Percentiles rank a stretch among this genome's conserved stretches.
Evolutionary conservation across 768 basidiomycete species (phyloP).

Genomic region (Termitomyces sp.): DNA sequence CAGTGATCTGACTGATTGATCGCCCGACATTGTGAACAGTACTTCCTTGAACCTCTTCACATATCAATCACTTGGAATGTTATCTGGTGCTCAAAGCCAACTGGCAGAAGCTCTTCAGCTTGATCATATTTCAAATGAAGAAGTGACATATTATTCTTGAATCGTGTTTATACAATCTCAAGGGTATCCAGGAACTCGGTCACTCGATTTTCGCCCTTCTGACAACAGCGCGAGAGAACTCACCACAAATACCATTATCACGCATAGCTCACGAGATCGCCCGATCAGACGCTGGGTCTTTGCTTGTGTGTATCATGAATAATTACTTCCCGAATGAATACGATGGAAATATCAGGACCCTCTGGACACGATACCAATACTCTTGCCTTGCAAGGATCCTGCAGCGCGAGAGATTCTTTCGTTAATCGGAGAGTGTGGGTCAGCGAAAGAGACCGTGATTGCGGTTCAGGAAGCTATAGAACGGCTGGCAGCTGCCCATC

Average conservation of each 20-base stretch:
- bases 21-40: too few relatives aligned
- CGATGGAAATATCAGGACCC: constrained; percentile 36
- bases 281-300: constrained; percentile 21
- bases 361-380: constrained; percentile 38
- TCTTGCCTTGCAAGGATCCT: constrained; percentile 37
- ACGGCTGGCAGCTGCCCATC: constrained; percentile 27
- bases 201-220: constrained; percentile 31
- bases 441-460: constrained; percentile 47
- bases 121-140: constrained; percentile 11
- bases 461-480: constrained; percentile 46
- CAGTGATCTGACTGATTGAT: neutral
- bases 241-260: constrained; percentile 26
- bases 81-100: constrained; percentile 5
- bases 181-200: constrained; percentile 8
- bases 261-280: constrained; percentile 31
- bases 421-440: constrained; percentile 38
- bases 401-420: constrained; percentile 38
- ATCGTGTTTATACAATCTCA: neutral
- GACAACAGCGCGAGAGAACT: constrained; percentile 27
- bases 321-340: neutral
- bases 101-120: constrained; percentile 9
- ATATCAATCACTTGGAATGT: constrained; percentile 2
- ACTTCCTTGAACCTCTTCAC: neutral
- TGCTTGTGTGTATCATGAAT: constrained; percentile 19
- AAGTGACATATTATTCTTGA: constrained; percentile 2